Percentiles rank a stretch among this genome's conserved stretches.
phyloP scores from a whole-genome alignment of 805 yeast genomes.

The Ogataea siamensis region DNA sequence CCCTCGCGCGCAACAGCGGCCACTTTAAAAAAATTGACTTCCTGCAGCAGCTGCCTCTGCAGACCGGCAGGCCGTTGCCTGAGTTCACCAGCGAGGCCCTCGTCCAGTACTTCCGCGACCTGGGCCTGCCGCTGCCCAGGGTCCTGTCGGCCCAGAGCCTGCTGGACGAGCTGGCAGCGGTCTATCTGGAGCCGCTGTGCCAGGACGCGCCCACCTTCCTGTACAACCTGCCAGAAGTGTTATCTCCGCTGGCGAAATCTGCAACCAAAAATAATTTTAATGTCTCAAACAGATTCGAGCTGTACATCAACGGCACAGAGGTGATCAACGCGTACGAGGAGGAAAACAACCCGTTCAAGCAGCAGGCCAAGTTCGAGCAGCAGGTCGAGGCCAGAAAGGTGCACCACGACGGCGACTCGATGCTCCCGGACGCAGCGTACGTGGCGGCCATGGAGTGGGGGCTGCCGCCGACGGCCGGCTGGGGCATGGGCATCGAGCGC shows the following conservation, averaged over 20 bases:
- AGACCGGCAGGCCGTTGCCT: constrained; percentile 53
- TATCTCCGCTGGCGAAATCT: constrained; percentile 89
- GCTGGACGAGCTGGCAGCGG: constrained; percentile 60
- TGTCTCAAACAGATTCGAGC: constrained; percentile 73
- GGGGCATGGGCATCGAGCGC: constrained; percentile 95
- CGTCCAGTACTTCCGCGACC: constrained; percentile 36
- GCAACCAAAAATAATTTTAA: constrained; percentile 36
- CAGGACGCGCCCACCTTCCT: constrained; percentile 62
- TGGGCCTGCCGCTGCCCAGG: constrained; percentile 38
- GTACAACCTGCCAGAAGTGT: constrained; percentile 74
- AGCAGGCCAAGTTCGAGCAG: constrained; percentile 54
- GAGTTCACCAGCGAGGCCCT: constrained; percentile 40
- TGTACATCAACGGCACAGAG: constrained; percentile 78
- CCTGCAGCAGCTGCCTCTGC: constrained; percentile 56
- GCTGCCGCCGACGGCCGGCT: constrained; percentile 96
- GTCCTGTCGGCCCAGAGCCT: constrained; percentile 54
- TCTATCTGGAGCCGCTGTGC: constrained; percentile 66
- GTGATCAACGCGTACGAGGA: constrained; percentile 94
- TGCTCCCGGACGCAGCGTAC: constrained; percentile 70
- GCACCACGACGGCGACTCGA: constrained; percentile 57
- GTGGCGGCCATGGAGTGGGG: constrained; percentile 85
- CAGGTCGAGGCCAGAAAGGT: constrained; percentile 53
- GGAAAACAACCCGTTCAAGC: constrained; percentile 83
- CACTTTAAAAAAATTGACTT: constrained; percentile 56
- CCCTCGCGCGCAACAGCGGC: constrained; percentile 21